Percentiles rank a stretch among this genome's conserved stretches.
phyloP scores from a whole-genome alignment of 208 protist genomes.

The Naegleria lovaniensis region DNA sequence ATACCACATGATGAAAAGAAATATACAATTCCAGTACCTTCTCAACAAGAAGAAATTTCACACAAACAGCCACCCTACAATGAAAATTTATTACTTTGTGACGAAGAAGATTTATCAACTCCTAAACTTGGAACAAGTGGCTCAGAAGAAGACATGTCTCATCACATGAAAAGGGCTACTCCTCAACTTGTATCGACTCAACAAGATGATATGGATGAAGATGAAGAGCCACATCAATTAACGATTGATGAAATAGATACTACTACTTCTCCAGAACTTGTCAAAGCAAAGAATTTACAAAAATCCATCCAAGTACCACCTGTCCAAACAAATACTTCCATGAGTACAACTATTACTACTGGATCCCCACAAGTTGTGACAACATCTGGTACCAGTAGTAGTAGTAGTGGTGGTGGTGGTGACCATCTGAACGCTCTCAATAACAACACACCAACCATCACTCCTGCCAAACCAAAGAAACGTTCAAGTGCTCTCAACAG shows the following conservation, averaged over 20 bases:
- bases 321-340: not conserved
- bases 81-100: constrained; percentile 1
- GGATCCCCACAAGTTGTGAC: no score
- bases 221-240: not conserved
- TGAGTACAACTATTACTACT: not conserved
- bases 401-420: no score
- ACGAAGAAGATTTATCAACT: constrained; percentile 1
- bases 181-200: not conserved
- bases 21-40: not conserved
- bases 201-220: not conserved
- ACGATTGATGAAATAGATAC: not conserved
- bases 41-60: not conserved
- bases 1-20: not conserved
- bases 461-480: not conserved
- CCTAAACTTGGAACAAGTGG: not conserved
- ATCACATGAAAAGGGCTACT: not conserved
- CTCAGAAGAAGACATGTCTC: not conserved
- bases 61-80: not conserved
- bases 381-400: not conserved
- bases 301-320: not conserved
- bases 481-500: not conserved
- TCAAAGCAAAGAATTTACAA: not conserved
- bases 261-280: not conserved
- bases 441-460: not conserved
- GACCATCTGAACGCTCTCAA: no score